Conservation (phyloP, 768 basidiomycete species). For the Jaapia argillacea region DNA sequence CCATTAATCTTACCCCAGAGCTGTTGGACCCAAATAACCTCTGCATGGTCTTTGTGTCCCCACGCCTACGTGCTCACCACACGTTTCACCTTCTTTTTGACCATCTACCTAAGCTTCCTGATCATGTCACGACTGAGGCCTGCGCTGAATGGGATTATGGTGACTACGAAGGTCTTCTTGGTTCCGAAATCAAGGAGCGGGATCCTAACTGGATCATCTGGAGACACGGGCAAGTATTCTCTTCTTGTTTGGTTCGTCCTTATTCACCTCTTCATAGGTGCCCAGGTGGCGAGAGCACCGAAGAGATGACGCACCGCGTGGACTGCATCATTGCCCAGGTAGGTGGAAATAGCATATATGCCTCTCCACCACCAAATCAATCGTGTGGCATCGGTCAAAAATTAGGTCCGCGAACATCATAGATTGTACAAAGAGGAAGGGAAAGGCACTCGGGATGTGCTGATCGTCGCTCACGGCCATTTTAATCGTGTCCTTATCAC, state of each 20-base stretch:
- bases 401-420: constrained; percentile 71
- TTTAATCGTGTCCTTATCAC: constrained; percentile 69
- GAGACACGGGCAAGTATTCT: constrained; percentile 59
- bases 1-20: constrained; percentile 26
- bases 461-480: constrained; percentile 88
- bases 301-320: constrained; percentile 72
- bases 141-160: constrained; percentile 88
- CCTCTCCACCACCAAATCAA: constrained; percentile 3
- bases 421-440: constrained; percentile 59
- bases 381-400: too few species aligned
- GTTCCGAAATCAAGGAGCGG: constrained; percentile 65
- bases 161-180: constrained; percentile 74
- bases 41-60: constrained; percentile 70
- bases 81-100: constrained; percentile 80
- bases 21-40: constrained; percentile 75
- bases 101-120: constrained; percentile 32
- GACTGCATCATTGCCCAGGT: constrained; percentile 71
- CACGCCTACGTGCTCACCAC: constrained; percentile 74
- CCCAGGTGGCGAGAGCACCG: constrained; percentile 77
- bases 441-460: constrained; percentile 60
- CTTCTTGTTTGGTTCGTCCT: not conserved
- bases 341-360: constrained; percentile 9
- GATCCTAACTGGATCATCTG: constrained; percentile 71
- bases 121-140: constrained; percentile 53
- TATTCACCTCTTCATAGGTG: constrained; percentile 38